A percentile compares a stretch with the other conserved stretches of the same genome.
These are phyloP conservation scores for Wickerhamomyces canadensis DNA, from an alignment of 805 yeast species.

Conservation along the genomic window DNA sequence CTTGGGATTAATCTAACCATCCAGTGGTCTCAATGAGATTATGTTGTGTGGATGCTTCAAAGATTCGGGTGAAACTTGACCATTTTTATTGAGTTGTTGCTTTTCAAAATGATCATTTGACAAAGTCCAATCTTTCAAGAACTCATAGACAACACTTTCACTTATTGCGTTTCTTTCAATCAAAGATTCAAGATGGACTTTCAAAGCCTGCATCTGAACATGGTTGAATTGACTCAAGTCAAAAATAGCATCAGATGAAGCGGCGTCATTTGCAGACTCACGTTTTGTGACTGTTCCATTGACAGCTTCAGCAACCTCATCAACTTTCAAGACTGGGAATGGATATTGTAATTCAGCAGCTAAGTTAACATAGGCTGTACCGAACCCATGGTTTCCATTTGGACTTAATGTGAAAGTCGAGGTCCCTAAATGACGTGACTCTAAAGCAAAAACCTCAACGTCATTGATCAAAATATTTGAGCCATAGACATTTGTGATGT, in stretches of 20 bases:
- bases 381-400: slow-evolving; percentile 43
- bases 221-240: too few species aligned
- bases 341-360: slow-evolving; percentile 19
- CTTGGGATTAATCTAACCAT: background rate
- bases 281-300: slow-evolving; percentile 27
- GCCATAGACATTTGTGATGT: slow-evolving; percentile 19
- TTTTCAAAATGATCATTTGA: too few species aligned
- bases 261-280: slow-evolving; percentile 11
- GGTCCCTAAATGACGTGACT: slow-evolving; percentile 37
- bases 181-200: background rate
- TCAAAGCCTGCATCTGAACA: background rate
- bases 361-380: slow-evolving; percentile 27
- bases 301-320: slow-evolving; percentile 30
- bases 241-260: too few species aligned
- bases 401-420: slow-evolving; percentile 38
- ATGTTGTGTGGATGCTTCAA: too few species aligned
- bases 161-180: background rate
- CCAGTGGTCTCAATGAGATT: too few species aligned
- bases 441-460: slow-evolving; percentile 15
- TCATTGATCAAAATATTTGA: slow-evolving; percentile 14
- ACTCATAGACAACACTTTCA: background rate
- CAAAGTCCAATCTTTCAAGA: too few species aligned
- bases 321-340: slow-evolving; percentile 22
- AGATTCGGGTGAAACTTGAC: background rate
- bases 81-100: too few species aligned